Evolutionary conservation across 2,329 filamentous ascomycete genomes (phyloP), one percentile per base, ranked within the genome.

Genomic region (Clonostachys byssicola): DNA sequence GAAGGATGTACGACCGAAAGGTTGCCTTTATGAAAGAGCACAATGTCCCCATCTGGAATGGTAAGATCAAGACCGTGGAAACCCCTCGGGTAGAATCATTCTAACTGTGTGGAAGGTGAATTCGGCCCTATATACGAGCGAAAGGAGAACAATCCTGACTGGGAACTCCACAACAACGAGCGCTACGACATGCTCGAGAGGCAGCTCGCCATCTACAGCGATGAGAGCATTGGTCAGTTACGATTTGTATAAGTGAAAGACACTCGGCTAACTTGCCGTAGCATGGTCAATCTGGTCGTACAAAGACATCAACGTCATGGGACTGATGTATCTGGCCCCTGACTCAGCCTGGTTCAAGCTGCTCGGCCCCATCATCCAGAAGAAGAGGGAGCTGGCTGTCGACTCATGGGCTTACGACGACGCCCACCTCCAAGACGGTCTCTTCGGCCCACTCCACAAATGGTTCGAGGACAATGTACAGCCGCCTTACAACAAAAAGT

Each of bases 241-340:
- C 2, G n/a, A 5, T 0, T 4, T 5, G 3, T 4, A 10, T 3
- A 9, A 7, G 20, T n/a, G 8, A 35, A 12, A 33, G 18, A 12
- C 12, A 12, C 2, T 14, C 35, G 9, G n/a, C 17, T 2, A 5
- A 20, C n/a, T 4, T 0, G 1, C 2, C 7, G 13, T 64, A 67
- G 48, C 75, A 41, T 84, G 80, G 81, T 74, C 65, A 13, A 84
- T 84, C 52, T 81, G 77, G 77, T 60, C 75, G 1, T 80, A 78
- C 59, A 81, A 80, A 56, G 76, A 81, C 51, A 71, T 80, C 47
- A 74, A 76, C 1, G 65, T 74, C 18, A 74, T 78, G 62, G 77
- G 76, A 4, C 78, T 81, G 74, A 66, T 76, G 0, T 71, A 77
- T 46, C 65, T 73, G 1, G 62, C 63, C 14, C 69, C 71, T 0